Evolutionary conservation across 805 yeast species (phyloP), one percentile per base, ranked within the genome.

Genomic region (Yarrowia divulgata): DNA sequence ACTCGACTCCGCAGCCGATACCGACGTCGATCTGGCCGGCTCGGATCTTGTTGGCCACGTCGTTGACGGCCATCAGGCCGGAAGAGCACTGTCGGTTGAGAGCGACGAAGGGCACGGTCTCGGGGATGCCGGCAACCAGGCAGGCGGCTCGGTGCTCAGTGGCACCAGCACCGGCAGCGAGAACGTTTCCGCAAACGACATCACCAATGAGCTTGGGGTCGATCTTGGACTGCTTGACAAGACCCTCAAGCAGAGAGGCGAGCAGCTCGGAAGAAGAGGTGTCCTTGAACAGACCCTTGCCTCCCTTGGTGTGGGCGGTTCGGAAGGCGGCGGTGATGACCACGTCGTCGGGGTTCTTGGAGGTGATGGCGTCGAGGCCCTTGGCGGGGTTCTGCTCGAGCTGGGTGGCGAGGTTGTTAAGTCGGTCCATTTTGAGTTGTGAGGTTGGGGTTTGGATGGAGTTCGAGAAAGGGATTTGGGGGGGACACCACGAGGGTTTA

Each of bases 11-110:
- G 58, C 88, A 89, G 29, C 95, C 98, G 68, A 94, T 82, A 69
- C 98, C 98, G 75, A 94, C 84, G 73, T 88, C 91, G 75, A 94
- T 93, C 83, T 93, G 97, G 50, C 98, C 98, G 70, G 86, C 81
- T 74, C 83, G 82, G 77, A 94, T 93, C 81, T 91, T 91, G 81
- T 90, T 91, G 73, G 97, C 97, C 74, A 94, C 86, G 77, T 91
- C 95, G 75, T 90, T 89, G 45, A 93, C 87, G 14, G 97, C 96
- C 85, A 93, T 90, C 75, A 94, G 83, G 35, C 98, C 98, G 2
- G 97, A 90, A 8, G 97, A 91, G 79, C 98, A 94, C 79, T 93
- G 98, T 80, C 98, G 88, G 83, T 94, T 94, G 72, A 94, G 77
- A 16, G 97, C 93, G 75, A 87, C 81, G 74, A 93, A 91, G 10